phyloP scores from a whole-genome alignment of 2,329 filamentous ascomycete species.

The Juglanconis sp. region DNA sequence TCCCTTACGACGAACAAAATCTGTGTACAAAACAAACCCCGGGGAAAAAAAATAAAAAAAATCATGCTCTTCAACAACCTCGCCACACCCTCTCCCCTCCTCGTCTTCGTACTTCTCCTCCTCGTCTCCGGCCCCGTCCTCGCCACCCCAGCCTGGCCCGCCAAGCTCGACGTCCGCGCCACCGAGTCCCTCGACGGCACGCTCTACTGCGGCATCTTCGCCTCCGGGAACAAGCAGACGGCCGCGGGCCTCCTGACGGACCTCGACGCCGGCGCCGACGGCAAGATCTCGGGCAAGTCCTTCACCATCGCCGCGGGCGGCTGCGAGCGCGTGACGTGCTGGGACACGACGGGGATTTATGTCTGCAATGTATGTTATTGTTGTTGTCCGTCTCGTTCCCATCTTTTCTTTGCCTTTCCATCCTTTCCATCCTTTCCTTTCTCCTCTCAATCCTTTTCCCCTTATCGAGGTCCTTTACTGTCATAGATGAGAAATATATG shows the following conservation, averaged over 20 bases:
- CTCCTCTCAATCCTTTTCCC: no score
- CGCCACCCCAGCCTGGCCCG: neutral
- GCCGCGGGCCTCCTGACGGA: neutral
- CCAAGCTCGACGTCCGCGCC: neutral
- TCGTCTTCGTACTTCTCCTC: neutral
- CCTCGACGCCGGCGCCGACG: neutral
- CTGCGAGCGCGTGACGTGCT: slow-evolving; percentile 12
- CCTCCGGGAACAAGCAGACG: neutral
- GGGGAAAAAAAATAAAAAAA: neutral
- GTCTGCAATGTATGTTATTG: slow-evolving; percentile 12
- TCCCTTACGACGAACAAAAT: neutral
- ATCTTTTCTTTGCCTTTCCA: neutral
- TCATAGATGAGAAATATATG: no score
- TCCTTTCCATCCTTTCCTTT: no score
- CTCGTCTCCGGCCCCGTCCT: neutral
- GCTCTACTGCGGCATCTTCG: slow-evolving; percentile 11
- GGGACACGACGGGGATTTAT: slow-evolving; percentile 10
- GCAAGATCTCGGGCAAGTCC: neutral
- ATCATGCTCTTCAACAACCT: neutral
- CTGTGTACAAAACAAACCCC: neutral
- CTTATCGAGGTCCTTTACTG: no score
- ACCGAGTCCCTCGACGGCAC: slow-evolving; percentile 8
- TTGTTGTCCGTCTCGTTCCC: no score
- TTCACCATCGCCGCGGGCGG: neutral
- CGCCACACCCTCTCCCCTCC: neutral